These are phyloP conservation scores for Zea luxurians DNA, from an alignment of 176 grass and related monocot species.

Conservation along the genomic window DNA sequence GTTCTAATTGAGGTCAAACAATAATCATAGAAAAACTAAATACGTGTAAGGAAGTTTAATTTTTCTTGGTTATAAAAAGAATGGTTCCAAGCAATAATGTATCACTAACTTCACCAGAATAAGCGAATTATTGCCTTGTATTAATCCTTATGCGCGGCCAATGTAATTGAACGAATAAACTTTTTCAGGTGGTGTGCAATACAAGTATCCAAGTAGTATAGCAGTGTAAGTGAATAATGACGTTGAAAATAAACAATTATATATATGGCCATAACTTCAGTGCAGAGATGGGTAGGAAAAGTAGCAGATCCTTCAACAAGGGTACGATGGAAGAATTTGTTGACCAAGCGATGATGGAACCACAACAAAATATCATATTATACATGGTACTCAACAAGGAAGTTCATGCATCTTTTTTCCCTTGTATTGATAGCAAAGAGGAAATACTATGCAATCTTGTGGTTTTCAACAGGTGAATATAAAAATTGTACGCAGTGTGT, in stretches of 20 bases:
- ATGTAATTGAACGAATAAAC: constrained; percentile 25
- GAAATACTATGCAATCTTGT: background rate
- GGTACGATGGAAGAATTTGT: background rate
- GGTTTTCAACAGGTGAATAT: background rate
- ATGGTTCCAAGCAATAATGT: background rate
- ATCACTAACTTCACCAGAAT: constrained; percentile 4
- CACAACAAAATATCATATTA: background rate
- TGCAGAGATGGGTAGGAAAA: constrained; percentile 11
- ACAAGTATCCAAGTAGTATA: background rate
- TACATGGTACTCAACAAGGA: background rate
- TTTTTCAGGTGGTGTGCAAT: background rate
- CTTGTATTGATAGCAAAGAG: background rate
- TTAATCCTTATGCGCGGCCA: background rate
- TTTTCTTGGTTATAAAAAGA: constrained; percentile 4
- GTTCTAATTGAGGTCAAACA: background rate
- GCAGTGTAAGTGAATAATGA: background rate
- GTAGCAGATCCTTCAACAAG: background rate
- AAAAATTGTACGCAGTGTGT: background rate
- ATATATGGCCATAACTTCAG: constrained; percentile 23
- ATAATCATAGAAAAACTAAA: background rate
- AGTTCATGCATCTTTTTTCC: background rate
- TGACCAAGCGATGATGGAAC: constrained; percentile 6
- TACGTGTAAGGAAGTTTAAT: background rate
- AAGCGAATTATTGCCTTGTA: background rate
- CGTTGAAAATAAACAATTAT: constrained; percentile 1